Percentiles rank a stretch among this genome's conserved stretches.
Evolutionary conservation across 2,329 filamentous ascomycete species (phyloP).

Genomic region (Colletotrichum sublineola): DNA sequence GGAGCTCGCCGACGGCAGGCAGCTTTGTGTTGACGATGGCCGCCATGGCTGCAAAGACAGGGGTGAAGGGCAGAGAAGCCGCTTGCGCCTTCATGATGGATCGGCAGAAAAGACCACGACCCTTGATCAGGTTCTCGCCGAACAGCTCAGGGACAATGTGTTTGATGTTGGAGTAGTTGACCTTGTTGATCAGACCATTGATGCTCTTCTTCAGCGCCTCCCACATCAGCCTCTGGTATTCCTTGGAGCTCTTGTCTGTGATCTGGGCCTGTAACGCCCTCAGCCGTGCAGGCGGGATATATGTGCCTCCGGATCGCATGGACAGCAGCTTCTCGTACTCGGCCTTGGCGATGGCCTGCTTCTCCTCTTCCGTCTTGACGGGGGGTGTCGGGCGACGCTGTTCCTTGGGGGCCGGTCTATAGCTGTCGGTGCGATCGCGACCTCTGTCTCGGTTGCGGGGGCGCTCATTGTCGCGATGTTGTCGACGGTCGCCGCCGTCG

Average conservation of each 20-base stretch:
- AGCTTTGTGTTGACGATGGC: conserved; percentile 98
- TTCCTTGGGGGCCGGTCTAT: conserved; percentile 57
- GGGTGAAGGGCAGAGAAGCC: conserved; percentile 93
- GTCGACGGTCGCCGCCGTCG: conserved; percentile 64
- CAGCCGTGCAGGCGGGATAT: conserved; percentile 92
- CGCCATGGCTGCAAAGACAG: conserved; percentile 95
- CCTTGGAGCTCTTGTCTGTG: conserved; percentile 94
- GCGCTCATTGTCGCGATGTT: conserved; percentile 46
- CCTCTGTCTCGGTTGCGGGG: conserved; percentile 46
- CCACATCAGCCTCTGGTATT: conserved; percentile 99
- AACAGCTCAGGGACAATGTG: conserved; percentile 97
- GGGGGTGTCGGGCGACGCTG: conserved; percentile 54
- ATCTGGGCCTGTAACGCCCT: conserved; percentile 95
- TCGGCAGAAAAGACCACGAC: conserved; percentile 91
- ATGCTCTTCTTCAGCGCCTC: conserved; percentile 99
- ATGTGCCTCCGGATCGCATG: conserved; percentile 95
- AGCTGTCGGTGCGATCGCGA: conserved; percentile 62
- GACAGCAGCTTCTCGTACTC: conserved; percentile 93
- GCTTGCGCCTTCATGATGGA: conserved; percentile 99
- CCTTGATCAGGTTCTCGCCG: conserved; percentile 91
- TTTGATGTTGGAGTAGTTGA: conserved; percentile 98
- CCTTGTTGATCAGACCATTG: conserved; percentile 98
- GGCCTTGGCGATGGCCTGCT: conserved; percentile 88
- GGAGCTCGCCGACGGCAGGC: conserved; percentile 91
- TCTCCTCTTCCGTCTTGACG: conserved; percentile 79